phyloP scores from a whole-genome alignment of 2,329 filamentous ascomycete genomes.

The Pyrenochaeta sp. region DNA sequence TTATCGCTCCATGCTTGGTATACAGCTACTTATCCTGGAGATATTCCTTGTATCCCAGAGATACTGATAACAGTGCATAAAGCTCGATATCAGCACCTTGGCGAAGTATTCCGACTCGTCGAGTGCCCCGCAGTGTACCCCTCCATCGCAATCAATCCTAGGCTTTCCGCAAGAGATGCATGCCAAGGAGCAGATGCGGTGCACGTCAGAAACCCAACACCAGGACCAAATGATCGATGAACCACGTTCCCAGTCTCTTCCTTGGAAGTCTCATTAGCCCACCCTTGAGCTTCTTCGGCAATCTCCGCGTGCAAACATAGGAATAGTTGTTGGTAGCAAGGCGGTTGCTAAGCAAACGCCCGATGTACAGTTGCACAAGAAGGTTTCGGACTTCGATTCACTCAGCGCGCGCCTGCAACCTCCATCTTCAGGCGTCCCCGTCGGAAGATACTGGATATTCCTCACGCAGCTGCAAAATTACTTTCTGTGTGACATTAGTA shows the following conservation, averaged over 20 bases:
- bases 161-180: conserved; percentile 4
- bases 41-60: background rate
- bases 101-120: conserved; percentile 16
- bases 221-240: background rate
- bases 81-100: conserved; percentile 23
- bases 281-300: background rate
- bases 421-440: conserved; percentile 38
- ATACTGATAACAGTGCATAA: conserved; percentile 35
- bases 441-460: conserved; percentile 49
- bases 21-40: background rate
- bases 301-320: background rate
- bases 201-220: background rate
- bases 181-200: background rate
- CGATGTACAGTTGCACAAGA: conserved; percentile 16
- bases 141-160: conserved; percentile 16
- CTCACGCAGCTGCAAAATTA: conserved; percentile 56
- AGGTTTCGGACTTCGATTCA: conserved; percentile 12
- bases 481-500: conserved; percentile 48
- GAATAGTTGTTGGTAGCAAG: background rate
- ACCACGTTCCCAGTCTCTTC: background rate
- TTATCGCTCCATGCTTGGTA: conserved; percentile 16
- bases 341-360: conserved; percentile 2
- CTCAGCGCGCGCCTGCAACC: conserved; percentile 32
- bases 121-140: conserved; percentile 23
- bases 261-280: background rate